Conservation (phyloP, 495 filamentous ascomycete genomes). For the Bombardia bombarda region DNA sequence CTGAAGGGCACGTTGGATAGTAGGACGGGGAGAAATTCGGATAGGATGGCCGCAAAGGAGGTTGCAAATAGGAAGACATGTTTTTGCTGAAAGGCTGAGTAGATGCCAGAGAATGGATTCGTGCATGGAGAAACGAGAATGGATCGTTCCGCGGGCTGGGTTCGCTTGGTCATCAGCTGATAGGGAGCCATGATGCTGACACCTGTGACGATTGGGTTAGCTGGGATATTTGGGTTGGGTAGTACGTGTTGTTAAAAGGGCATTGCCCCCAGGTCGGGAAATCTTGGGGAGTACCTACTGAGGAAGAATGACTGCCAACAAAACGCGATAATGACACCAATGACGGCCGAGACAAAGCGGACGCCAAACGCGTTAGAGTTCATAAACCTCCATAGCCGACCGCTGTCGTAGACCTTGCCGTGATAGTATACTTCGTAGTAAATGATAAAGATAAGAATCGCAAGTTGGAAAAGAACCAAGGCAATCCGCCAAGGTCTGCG, state of each 20-base stretch:
- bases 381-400: slow-evolving; percentile 21
- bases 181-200: slow-evolving; percentile 24
- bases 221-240: not conserved
- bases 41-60: slow-evolving; percentile 17
- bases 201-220: slow-evolving; percentile 13
- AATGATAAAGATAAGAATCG: slow-evolving; percentile 19
- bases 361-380: slow-evolving; percentile 27
- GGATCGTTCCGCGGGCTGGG: slow-evolving; percentile 14
- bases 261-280: too few relatives aligned
- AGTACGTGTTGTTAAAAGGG: too few relatives aligned
- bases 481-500: slow-evolving; percentile 19
- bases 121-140: slow-evolving; percentile 21
- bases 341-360: slow-evolving; percentile 23
- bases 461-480: slow-evolving; percentile 19
- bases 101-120: slow-evolving; percentile 27
- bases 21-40: slow-evolving; percentile 26
- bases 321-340: slow-evolving; percentile 25
- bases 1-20: slow-evolving; percentile 28
- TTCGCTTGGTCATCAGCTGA: slow-evolving; percentile 14
- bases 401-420: slow-evolving; percentile 14
- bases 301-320: slow-evolving; percentile 28
- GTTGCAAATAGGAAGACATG: slow-evolving; percentile 16
- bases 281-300: slow-evolving; percentile 14
- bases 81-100: slow-evolving; percentile 13
- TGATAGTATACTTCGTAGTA: slow-evolving; percentile 27